Base-by-base conservation (phyloP, 192 early-diverging fungal species). In the Phycomyces nitens region DNA sequence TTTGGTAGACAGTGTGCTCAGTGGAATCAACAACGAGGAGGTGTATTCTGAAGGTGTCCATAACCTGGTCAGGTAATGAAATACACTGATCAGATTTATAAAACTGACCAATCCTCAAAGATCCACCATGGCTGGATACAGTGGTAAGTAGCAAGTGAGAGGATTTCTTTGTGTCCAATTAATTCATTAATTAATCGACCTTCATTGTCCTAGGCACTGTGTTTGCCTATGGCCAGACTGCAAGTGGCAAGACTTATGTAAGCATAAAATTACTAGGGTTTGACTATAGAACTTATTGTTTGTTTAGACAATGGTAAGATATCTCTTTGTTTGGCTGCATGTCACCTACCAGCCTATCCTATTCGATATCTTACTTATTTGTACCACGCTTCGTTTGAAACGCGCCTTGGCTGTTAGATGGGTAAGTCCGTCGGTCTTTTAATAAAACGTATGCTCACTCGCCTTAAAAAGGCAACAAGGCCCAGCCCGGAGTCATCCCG, bases 201-300 rank as follows among this genome's bases (percentile, higher is more conserved):
- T 42, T n/a, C 21, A 26, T 27, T 29, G n/a, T 22, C 41, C 26
- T 62, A 89, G 91, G 89, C 22, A 96, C 95, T 8, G 92, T 99
- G 1, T 99, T 99, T 83, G 95, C 97, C 5, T 99, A 99, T 77
- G 97, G 97, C 12, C 95, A 98, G 73, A 99, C 97, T n/a, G 90
- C 94, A 8, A 91, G 89, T 10, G 97, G 97, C 53, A 99, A 99
- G 70, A 98, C 97, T 44, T 85, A 83, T 75, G 83, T 84, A 78
- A 62, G 78, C 58, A 27, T 0, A 20, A 18, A 53, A 24, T 41
- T 54, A 9, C 53, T 40, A 11, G 23, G 14, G 21, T 26, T 4
- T 12, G 24, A 49, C 50, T 38, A 24, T 52, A 10, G 11, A 8
- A 14, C 18, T 34, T 3, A 44, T 20, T 22, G 15, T 51, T 38